Conservation (phyloP, 345 rosid species). For the Carallia brachiata region DNA sequence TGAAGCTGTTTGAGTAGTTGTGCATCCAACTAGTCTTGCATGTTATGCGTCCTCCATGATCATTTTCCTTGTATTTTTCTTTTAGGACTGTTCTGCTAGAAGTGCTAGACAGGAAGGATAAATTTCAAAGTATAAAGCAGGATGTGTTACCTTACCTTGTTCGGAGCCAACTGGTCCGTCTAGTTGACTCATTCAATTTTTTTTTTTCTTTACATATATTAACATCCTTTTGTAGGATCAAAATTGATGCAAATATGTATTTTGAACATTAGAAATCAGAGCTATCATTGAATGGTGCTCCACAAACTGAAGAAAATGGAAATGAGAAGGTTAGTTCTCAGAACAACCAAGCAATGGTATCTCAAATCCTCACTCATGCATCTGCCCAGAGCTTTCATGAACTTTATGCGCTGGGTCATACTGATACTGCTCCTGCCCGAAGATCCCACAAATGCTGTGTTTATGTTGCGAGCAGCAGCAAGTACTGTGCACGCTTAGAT, state of each 20-base stretch:
- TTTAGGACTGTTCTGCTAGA: conserved; percentile 74
- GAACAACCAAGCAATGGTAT: conserved; percentile 48
- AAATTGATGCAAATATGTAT: conserved; percentile 15
- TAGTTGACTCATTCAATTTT: conserved; percentile 12
- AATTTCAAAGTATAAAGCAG: conserved; percentile 71
- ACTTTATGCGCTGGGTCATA: conserved; percentile 38
- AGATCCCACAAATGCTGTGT: conserved; percentile 87
- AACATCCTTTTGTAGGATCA: not conserved
- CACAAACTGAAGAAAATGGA: conserved; percentile 68
- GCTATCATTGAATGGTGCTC: conserved; percentile 39
- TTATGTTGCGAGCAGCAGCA: conserved; percentile 73
- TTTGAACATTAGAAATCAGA: conserved; percentile 58
- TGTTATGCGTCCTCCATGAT: not conserved
- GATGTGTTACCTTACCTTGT: conserved; percentile 96
- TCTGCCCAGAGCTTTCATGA: conserved; percentile 74
- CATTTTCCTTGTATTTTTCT: conserved; percentile 8
- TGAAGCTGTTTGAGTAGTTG: not conserved
- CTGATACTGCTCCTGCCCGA: conserved; percentile 39
- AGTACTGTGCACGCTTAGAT: conserved; percentile 71
- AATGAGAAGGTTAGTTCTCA: conserved; percentile 49
- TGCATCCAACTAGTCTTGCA: conserved; percentile 11
- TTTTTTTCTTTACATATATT: not conserved
- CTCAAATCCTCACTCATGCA: conserved; percentile 71
- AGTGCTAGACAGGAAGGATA: conserved; percentile 64
- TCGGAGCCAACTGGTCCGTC: conserved; percentile 89